These are phyloP conservation scores for Ophiocordyceps sinensis DNA, from an alignment of 2,329 filamentous ascomycete species.

Conservation along the genomic window DNA sequence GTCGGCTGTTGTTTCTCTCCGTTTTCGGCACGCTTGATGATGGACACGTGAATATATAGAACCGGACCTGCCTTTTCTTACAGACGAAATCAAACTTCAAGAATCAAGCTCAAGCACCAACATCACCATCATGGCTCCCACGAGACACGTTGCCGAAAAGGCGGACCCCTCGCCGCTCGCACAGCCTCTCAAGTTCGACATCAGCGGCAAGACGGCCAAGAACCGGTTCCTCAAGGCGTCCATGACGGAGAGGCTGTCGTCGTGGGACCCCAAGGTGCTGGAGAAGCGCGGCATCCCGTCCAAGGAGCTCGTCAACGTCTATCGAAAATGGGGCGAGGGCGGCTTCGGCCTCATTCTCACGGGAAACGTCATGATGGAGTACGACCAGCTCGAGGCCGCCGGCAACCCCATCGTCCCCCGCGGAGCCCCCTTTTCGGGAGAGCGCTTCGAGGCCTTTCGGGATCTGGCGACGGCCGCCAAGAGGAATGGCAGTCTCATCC, in stretches of 20 bases:
- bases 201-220: constrained; percentile 38
- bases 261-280: constrained; percentile 40
- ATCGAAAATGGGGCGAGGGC: constrained; percentile 45
- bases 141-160: constrained; percentile 1
- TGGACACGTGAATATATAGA: too few relatives aligned
- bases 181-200: constrained; percentile 31
- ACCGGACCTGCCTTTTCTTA: too few relatives aligned
- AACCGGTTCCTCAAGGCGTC: constrained; percentile 56
- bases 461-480: constrained; percentile 39
- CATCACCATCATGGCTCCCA: constrained; percentile 4
- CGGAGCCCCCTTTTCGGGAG: constrained; percentile 33
- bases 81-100: background rate
- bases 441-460: constrained; percentile 47
- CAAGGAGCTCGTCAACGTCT: constrained; percentile 33
- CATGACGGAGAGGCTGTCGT: constrained; percentile 51
- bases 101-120: background rate
- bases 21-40: too few relatives aligned
- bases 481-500: constrained; percentile 41
- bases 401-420: constrained; percentile 46
- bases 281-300: constrained; percentile 30
- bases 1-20: too few relatives aligned
- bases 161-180: constrained; percentile 16
- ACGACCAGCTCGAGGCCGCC: constrained; percentile 38
- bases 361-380: constrained; percentile 51
- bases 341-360: constrained; percentile 41